Percentiles rank a stretch among this genome's conserved stretches.
Conservation (phyloP, 2,329 filamentous ascomycete species). For the Fusarium buxicola region DNA sequence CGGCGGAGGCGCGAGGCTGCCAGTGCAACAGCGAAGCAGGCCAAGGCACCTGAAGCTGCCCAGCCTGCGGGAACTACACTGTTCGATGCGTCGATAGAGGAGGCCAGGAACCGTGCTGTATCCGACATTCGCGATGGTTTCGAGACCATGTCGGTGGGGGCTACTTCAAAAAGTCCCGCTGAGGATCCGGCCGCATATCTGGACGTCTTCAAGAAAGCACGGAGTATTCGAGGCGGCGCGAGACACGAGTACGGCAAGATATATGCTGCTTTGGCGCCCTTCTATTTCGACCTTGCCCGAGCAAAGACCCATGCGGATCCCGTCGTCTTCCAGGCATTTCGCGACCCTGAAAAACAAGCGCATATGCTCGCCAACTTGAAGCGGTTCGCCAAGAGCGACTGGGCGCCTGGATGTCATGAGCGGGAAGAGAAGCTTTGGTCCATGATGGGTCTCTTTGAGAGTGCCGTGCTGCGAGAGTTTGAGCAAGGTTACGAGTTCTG, state of each 20-base stretch:
- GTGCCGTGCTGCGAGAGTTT: conserved; percentile 89
- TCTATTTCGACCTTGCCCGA: conserved; percentile 84
- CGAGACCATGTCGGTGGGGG: conserved; percentile 75
- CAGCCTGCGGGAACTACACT: conserved; percentile 62
- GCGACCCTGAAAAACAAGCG: conserved; percentile 90
- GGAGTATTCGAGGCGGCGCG: conserved; percentile 85
- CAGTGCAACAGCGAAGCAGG: conserved; percentile 36
- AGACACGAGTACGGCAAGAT: conserved; percentile 91
- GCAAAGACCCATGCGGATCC: conserved; percentile 82
- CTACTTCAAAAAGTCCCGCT: conserved; percentile 58
- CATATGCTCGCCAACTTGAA: conserved; percentile 86
- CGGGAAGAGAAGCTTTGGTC: conserved; percentile 78
- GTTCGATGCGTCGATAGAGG: conserved; percentile 79
- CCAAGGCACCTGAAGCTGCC: conserved; percentile 24
- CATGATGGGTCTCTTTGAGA: conserved; percentile 88
- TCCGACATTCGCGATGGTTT: conserved; percentile 73
- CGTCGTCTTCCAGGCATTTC: conserved; percentile 86
- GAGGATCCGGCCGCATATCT: conserved; percentile 74
- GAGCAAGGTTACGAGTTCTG: conserved; percentile 90
- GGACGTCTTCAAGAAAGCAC: conserved; percentile 74
- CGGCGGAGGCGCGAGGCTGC: conserved; percentile 68
- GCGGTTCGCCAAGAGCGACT: conserved; percentile 84
- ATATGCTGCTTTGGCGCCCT: conserved; percentile 87
- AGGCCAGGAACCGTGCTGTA: conserved; percentile 62
- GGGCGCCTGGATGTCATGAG: conserved; percentile 76